Base-by-base conservation (phyloP, 164 flowering plant species). In the Annona squamosa region DNA sequence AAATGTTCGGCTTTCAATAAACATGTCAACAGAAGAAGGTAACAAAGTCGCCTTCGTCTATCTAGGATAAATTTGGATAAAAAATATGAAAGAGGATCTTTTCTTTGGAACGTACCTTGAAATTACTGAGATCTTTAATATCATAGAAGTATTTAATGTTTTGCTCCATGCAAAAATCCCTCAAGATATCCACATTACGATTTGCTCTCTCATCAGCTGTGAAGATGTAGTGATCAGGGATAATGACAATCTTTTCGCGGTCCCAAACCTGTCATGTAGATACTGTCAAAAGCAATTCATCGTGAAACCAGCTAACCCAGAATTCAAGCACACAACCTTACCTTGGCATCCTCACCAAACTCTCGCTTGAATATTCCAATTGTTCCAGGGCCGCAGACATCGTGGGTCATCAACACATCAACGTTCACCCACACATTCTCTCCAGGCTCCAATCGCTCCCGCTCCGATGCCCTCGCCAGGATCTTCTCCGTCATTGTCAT, bases 401-500 rank as follows among this genome's bases (percentile, higher is more conserved):
- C 99, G 80, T 96, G 99, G 16, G 99, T 96, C 99, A 96, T 96
- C 89, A 96, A 84, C 63, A 87, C 72, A 85, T 96, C 97, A 74
- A 96, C 89, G 74, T 96, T 86, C 16, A 92, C 98, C 99, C 99
- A 96, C 7, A 90, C 89, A 82, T 96, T 96, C 72, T 96, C 99
- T 65, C 98, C 99, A 0, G 98, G 97, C 44, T 73, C 83, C 85
- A 96, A 76, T 37, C 85, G 86, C 13, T 90, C 45, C 80, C 83
- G 91, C 86, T 93, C 92, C 16, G 97, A 88, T 44, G 97, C 97
- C 79, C 87, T 86, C 0, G 97, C 97, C 68, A 96, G 67, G 65
- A 91, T 96, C 87, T 96, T 96, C 86, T 96, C 99, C 2, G 98
- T 96, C 95, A 88, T 86, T 2, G 99, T 93, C 99, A 93, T 88